Conservation (phyloP, 108 stramenopile species). For the Stephanodiscus triporus region DNA sequence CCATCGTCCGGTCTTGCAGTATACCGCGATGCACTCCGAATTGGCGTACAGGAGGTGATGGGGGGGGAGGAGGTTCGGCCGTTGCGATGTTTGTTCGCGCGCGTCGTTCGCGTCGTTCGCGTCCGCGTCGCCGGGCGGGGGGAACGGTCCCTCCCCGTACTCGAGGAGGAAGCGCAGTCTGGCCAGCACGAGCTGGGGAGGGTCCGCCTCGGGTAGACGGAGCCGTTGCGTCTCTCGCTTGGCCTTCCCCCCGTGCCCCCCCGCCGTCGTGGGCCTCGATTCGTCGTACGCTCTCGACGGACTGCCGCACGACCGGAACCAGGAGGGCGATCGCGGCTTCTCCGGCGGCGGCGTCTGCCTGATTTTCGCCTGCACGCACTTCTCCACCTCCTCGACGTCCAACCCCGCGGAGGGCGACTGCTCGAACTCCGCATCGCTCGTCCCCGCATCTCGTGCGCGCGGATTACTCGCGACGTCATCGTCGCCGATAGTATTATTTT, state of each 20-base stretch:
- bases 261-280: not conserved
- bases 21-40: slow-evolving; percentile 88
- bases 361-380: slow-evolving; percentile 7
- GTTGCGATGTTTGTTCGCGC: slow-evolving; percentile 4
- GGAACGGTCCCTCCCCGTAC: slow-evolving; percentile 35
- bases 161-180: slow-evolving; percentile 60
- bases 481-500: not conserved
- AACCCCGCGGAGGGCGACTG: slow-evolving; percentile 5
- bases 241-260: not conserved
- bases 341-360: not conserved
- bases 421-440: not conserved
- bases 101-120: not conserved
- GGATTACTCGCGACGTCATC: not conserved
- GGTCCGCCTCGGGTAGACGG: slow-evolving; percentile 57
- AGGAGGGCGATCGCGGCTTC: not conserved
- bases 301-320: not conserved
- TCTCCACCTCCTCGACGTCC: slow-evolving; percentile 12
- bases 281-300: not conserved
- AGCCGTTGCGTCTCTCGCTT: not conserved
- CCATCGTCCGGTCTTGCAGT: slow-evolving; percentile 58
- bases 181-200: slow-evolving; percentile 53
- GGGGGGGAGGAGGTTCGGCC: slow-evolving; percentile 52
- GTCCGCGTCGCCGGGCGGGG: slow-evolving; percentile 1
- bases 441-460: not conserved
- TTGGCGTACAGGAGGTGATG: slow-evolving; percentile 81